phyloP scores from a whole-genome alignment of 2,329 filamentous ascomycete genomes.

The Fusarium neocosmosporiellum region DNA sequence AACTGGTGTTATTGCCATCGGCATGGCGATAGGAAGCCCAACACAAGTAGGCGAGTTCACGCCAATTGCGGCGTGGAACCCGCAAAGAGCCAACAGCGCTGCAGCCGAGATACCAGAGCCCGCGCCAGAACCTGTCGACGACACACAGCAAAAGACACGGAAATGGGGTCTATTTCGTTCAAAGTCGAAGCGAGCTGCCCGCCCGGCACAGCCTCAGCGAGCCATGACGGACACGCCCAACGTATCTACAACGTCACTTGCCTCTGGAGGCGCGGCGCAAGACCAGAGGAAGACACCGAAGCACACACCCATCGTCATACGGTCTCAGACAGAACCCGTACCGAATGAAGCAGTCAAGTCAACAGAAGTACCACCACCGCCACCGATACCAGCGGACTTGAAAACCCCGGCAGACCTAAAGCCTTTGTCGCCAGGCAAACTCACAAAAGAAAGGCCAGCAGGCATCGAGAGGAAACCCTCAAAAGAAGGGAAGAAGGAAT shows the following conservation, averaged over 20 bases:
- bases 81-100: constrained; percentile 43
- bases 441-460: constrained; percentile 21
- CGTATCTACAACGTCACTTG: constrained; percentile 34
- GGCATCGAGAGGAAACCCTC: constrained; percentile 20
- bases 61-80: constrained; percentile 44
- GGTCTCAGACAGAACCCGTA: constrained; percentile 55
- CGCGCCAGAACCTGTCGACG: constrained; percentile 25
- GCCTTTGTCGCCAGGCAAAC: constrained; percentile 20
- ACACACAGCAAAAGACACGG: constrained; percentile 60
- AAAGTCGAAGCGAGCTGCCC: constrained; percentile 47
- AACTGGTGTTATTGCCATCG: constrained; percentile 64
- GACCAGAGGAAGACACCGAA: constrained; percentile 42
- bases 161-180: constrained; percentile 70
- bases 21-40: constrained; percentile 80
- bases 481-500: constrained; percentile 35
- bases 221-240: constrained; percentile 41
- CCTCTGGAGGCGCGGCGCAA: constrained; percentile 16
- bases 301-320: constrained; percentile 57
- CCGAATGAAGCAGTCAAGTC: no score
- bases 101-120: constrained; percentile 31
- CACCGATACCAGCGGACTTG: constrained; percentile 1
- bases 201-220: constrained; percentile 36
- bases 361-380: constrained; percentile 12
- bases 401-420: constrained; percentile 2
- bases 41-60: constrained; percentile 51